Evolutionary conservation across 73 alveolate genomes (phyloP).

Genomic region (Paramecium octaurelia): DNA sequence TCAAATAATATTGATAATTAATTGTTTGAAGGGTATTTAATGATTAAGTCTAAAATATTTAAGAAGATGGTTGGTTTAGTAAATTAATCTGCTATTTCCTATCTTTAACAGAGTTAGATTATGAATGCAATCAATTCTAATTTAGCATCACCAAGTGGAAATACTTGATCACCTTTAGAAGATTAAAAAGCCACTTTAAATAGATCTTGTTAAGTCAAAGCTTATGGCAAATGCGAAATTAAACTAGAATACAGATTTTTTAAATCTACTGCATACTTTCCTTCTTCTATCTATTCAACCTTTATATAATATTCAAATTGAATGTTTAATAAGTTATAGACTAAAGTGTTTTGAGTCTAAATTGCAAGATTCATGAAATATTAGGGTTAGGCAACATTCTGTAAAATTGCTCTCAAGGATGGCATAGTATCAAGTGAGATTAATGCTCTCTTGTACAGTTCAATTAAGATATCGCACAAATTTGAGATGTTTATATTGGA

Average conservation of each 20-base stretch:
- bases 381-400: neutral
- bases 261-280: neutral
- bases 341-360: neutral
- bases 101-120: neutral
- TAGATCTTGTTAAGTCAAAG: neutral
- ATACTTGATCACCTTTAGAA: neutral
- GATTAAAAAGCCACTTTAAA: neutral
- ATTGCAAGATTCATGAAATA: neutral
- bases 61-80: neutral
- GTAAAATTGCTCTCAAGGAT: neutral
- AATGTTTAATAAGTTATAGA: neutral
- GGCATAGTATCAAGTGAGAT: neutral
- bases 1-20: neutral
- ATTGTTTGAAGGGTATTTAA: neutral
- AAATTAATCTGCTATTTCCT: neutral
- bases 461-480: neutral
- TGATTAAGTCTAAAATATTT: neutral
- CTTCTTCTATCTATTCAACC: neutral
- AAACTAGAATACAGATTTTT: neutral
- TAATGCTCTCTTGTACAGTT: neutral
- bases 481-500: neutral
- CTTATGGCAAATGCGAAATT: neutral
- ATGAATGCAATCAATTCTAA: neutral
- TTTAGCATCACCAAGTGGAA: constrained; percentile 34
- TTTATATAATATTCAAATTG: neutral